Percentiles rank a stretch among this genome's conserved stretches.
Conservation (phyloP, 768 basidiomycete species). For the Paxillus involutus region DNA sequence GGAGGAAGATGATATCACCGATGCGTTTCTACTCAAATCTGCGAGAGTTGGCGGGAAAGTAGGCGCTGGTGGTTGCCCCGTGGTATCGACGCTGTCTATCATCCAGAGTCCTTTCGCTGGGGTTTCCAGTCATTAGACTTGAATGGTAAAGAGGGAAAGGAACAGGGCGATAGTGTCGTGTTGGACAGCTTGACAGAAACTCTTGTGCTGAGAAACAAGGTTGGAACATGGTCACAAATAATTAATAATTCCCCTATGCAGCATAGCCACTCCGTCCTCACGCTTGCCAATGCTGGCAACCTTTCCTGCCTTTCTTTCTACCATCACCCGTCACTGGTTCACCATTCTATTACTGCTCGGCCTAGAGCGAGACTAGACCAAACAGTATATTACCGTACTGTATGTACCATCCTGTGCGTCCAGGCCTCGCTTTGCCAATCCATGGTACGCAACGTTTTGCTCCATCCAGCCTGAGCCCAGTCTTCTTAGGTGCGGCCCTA, state of each 20-base stretch:
- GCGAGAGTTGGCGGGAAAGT: slow-evolving; percentile 45
- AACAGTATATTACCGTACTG: no score
- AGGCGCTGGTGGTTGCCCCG: slow-evolving; percentile 3
- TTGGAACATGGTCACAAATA: slow-evolving; percentile 6
- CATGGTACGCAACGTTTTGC: no score
- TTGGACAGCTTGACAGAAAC: neutral
- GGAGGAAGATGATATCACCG: slow-evolving; percentile 69
- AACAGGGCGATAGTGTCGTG: neutral
- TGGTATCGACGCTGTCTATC: neutral
- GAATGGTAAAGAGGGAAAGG: neutral
- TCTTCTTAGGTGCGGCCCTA: no score
- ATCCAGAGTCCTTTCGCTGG: slow-evolving; percentile 1
- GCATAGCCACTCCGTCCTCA: slow-evolving; percentile 21
- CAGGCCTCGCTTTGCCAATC: no score
- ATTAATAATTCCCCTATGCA: neutral
- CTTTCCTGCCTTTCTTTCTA: no score
- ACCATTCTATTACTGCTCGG: neutral
- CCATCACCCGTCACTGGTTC: neutral
- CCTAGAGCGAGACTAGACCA: no score
- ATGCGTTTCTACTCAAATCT: slow-evolving; percentile 73
- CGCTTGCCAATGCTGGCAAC: neutral
- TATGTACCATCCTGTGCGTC: no score
- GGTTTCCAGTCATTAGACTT: neutral
- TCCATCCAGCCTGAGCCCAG: no score
- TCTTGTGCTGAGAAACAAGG: slow-evolving; percentile 14